These are phyloP conservation scores for Irpex sp. DNA, from an alignment of 1,284 basidiomycete species.

Conservation along the genomic window DNA sequence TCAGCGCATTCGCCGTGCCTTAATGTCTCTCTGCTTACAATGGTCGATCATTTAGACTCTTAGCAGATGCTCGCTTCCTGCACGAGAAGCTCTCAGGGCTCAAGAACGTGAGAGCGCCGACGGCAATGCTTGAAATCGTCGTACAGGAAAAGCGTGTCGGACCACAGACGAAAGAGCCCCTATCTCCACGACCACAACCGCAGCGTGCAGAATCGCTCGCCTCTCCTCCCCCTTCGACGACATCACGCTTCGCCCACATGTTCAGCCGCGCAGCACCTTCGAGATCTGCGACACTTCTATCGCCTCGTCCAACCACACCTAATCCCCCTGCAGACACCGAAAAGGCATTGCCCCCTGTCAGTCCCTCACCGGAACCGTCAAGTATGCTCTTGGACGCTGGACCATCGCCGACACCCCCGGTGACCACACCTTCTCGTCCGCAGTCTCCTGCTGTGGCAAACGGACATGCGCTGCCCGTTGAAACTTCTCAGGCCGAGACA, in stretches of 20 bases:
- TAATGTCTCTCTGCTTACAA: conserved; percentile 2
- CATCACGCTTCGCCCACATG: conserved; percentile 12
- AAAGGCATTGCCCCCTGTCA: conserved; percentile 8
- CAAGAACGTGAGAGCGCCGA: conserved; percentile 64
- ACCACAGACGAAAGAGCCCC: conserved; percentile 21
- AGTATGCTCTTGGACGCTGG: neutral
- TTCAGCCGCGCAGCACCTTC: conserved; percentile 8
- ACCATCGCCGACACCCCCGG: neutral
- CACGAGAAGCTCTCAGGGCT: conserved; percentile 71
- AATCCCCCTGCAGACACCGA: conserved; percentile 6
- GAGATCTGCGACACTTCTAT: neutral
- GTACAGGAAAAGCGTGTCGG: conserved; percentile 68
- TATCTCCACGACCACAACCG: conserved; percentile 6
- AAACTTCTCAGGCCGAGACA: neutral
- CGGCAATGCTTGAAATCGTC: conserved; percentile 77
- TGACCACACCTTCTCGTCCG: conserved; percentile 6
- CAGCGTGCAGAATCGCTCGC: conserved; percentile 17
- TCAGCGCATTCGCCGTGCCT: conserved; percentile 31
- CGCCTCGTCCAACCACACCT: neutral
- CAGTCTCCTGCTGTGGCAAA: conserved; percentile 4
- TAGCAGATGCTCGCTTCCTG: conserved; percentile 75
- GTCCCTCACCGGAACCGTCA: conserved; percentile 11
- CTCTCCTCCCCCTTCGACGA: neutral
- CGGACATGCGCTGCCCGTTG: neutral
- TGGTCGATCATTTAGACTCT: conserved; percentile 45